Conservation (phyloP, 2,329 filamentous ascomycete genomes). For the Xylariaceae sp. region DNA sequence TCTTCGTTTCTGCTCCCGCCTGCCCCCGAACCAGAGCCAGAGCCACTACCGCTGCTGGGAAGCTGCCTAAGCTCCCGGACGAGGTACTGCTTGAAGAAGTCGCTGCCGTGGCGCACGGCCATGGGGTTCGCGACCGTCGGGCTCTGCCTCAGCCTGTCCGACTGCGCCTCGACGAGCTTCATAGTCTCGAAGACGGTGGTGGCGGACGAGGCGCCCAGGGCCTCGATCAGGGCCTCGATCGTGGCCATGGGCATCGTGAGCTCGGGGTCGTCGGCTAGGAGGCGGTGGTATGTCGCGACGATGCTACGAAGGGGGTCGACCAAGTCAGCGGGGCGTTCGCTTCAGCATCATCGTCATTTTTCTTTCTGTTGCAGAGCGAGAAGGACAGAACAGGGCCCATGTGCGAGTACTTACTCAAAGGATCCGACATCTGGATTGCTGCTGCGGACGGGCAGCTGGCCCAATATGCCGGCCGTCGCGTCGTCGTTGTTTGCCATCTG, state of each 20-base stretch:
- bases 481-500: conserved; percentile 32
- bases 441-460: conserved; percentile 38
- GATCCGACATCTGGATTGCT: conserved; percentile 40
- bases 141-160: conserved; percentile 70
- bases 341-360: not conserved
- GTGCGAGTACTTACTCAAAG: conserved; percentile 36
- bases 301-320: conserved; percentile 49
- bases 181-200: conserved; percentile 95
- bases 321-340: not conserved
- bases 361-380: no score
- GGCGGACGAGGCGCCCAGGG: conserved; percentile 79
- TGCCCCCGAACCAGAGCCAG: conserved; percentile 32
- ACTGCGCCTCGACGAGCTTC: conserved; percentile 80
- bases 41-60: conserved; percentile 42
- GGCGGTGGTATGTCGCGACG: conserved; percentile 60
- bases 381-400: no score
- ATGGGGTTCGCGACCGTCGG: conserved; percentile 84
- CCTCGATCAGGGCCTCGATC: conserved; percentile 87
- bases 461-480: conserved; percentile 18
- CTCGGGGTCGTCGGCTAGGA: conserved; percentile 73
- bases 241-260: conserved; percentile 96
- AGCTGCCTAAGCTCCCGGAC: conserved; percentile 73
- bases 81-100: conserved; percentile 94
- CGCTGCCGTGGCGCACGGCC: conserved; percentile 89
- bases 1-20: conserved; percentile 43